Evolutionary conservation across 805 yeast species (phyloP), one percentile per base, ranked within the genome.

Genomic region (Teunomyces barrocoloradensis): DNA sequence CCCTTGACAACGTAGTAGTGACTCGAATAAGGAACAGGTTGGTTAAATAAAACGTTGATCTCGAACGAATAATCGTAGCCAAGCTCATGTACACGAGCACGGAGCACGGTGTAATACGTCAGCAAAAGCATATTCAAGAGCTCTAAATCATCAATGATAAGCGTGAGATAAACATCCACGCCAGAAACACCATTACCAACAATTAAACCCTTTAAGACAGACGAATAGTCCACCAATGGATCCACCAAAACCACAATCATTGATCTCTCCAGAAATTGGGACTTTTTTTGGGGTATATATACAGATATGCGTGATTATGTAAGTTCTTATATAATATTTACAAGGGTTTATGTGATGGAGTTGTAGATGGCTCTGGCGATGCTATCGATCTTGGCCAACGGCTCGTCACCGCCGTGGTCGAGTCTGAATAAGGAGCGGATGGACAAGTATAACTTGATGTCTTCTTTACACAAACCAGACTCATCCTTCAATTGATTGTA

Each of bases 21-120:
- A 7, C 32, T 15, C n/a, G 33, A 18, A 15, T 15, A 9, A 5
- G 44, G 44, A 18, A 41, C 21, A 3, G 40, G n/a, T 35, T 44
- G 37, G 41, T 68, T 66, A 49, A 66, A 64, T 9, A 65, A 44
- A 0, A 71, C 56, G 41, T 66, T 60, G 43, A 71, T 66, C 13
- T 54, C 60, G 42, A 69, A 63, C 1, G 50, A 47, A 46, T 62
- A 61, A 41, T 59, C 58, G 39, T 54, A 59, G 4, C 65, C 65
- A 15, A 47, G 42, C 1, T 15, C 21, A 9, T 52, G 41, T 12
- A 63, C 58, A 6, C 49, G 36, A 13, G 43, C 35, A 49, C 79
- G 54, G 3, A 61, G 40, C 13, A 58, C 50, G 12, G 59, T 50
- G 47, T 74, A 75, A 17, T 68, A 52, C 5, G 49, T 45, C 47